Conservation (phyloP, 2,329 filamentous ascomycete genomes). For the Graphilbum sp. region DNA sequence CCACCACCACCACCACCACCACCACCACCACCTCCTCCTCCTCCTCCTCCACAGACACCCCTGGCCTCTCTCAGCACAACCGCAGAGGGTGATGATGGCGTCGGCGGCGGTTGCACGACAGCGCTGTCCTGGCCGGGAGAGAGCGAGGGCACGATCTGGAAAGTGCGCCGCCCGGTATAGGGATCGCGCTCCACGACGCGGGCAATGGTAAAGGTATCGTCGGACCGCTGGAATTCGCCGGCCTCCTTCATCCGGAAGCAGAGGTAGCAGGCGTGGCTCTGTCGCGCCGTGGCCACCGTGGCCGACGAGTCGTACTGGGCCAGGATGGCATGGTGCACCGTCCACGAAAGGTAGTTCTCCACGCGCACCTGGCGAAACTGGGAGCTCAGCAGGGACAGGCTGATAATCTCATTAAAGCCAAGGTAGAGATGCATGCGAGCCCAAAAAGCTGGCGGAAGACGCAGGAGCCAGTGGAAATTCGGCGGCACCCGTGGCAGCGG, state of each 20-base stretch:
- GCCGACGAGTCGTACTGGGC: constrained; percentile 1
- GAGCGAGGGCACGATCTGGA: constrained; percentile 2
- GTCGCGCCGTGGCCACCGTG: not conserved
- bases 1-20: not conserved
- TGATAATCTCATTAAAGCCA: constrained; percentile 8
- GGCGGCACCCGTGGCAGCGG: not conserved
- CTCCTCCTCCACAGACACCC: not conserved
- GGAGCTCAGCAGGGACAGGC: constrained; percentile 3
- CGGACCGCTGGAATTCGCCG: constrained; percentile 3
- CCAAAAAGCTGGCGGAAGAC: constrained; percentile 8
- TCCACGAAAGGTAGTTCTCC: constrained; percentile 7
- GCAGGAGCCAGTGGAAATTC: constrained; percentile 7
- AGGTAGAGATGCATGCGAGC: constrained; percentile 8
- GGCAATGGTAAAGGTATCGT: constrained; percentile 1
- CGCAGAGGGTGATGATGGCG: not conserved
- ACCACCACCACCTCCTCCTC: not conserved
- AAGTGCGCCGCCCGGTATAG: constrained; percentile 6
- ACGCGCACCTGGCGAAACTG: constrained; percentile 5
- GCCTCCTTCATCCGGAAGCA: constrained; percentile 9
- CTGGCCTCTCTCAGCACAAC: too few species aligned
- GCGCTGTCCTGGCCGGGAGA: not conserved
- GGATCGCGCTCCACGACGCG: constrained; percentile 6
- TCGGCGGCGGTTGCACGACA: constrained; percentile 2
- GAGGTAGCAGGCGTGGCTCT: constrained; percentile 8
- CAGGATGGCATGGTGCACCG: constrained; percentile 3